Conservation (phyloP, 106 monocot species). For the Xerophyta viscosa region DNA sequence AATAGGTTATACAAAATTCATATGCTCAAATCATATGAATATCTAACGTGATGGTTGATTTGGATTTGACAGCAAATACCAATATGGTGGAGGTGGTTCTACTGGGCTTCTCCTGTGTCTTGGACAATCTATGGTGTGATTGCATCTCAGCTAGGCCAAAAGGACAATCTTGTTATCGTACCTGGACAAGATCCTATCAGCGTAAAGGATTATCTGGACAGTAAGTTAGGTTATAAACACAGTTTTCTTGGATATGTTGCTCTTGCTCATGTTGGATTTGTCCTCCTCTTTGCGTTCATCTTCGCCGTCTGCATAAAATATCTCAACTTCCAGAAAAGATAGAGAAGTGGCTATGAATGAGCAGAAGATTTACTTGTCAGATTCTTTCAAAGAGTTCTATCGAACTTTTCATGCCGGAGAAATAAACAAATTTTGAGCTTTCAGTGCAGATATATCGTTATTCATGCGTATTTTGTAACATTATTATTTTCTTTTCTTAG, state of each 20-base stretch:
- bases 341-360: too few species aligned
- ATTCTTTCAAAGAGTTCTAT: too few species aligned
- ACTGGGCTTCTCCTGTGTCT: constrained; percentile 65
- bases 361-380: too few species aligned
- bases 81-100: constrained; percentile 92
- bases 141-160: constrained; percentile 53
- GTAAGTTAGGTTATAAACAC: constrained; percentile 34
- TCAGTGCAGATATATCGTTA: too few species aligned
- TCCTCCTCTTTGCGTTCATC: constrained; percentile 43
- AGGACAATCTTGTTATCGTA: constrained; percentile 18
- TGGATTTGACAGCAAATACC: constrained; percentile 52
- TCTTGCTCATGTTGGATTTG: constrained; percentile 38
- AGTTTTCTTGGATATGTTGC: constrained; percentile 52
- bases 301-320: constrained; percentile 63
- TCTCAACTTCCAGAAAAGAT: constrained; percentile 80
- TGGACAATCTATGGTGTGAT: constrained; percentile 70
- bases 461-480: too few species aligned
- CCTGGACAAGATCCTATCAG: constrained; percentile 31
- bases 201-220: constrained; percentile 38
- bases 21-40: too few species aligned
- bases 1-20: too few species aligned
- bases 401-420: too few species aligned
- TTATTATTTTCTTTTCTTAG: too few species aligned
- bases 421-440: too few species aligned
- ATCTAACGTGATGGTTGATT: too few species aligned